A percentile compares a stretch with the other conserved stretches of the same genome.
Evolutionary conservation across 495 filamentous ascomycete genomes (phyloP).

Genomic region (Xylaria nigripes): DNA sequence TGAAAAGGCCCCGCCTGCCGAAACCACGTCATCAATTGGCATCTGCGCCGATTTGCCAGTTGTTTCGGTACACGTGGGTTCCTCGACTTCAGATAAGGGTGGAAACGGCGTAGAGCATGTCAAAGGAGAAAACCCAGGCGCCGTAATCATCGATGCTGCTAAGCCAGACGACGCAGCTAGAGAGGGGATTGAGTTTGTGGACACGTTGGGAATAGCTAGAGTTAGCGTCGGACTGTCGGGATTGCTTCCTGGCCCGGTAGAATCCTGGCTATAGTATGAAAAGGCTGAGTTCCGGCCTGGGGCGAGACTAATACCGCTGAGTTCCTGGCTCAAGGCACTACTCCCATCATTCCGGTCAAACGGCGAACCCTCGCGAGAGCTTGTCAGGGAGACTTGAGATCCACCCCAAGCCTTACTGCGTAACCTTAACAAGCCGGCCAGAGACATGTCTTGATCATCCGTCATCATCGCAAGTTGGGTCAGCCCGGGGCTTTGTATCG

Average conservation of each 20-base stretch:
- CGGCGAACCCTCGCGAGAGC: conserved; percentile 54
- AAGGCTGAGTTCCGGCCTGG: conserved; percentile 34
- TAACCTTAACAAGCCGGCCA: conserved; percentile 63
- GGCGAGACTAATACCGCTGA: conserved; percentile 5
- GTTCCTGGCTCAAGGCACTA: conserved; percentile 22
- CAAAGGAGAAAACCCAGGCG: conserved; percentile 22
- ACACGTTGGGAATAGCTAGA: conserved; percentile 21
- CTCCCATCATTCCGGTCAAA: conserved; percentile 31
- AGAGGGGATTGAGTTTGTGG: conserved; percentile 17
- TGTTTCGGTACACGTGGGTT: conserved; percentile 17
- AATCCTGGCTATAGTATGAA: conserved; percentile 32
- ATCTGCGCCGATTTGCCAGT: conserved; percentile 5
- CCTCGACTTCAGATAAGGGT: conserved; percentile 35
- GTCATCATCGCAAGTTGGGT: conserved; percentile 66
- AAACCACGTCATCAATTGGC: conserved; percentile 12
- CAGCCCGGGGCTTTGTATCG: conserved; percentile 49
- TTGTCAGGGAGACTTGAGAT: conserved; percentile 63
- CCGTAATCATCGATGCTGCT: conserved; percentile 11
- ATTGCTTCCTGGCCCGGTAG: conserved; percentile 30
- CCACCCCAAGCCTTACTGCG: conserved; percentile 72
- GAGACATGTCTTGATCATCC: conserved; percentile 57
- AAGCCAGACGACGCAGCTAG: conserved; percentile 15
- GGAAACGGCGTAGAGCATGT: conserved; percentile 23
- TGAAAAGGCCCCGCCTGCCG: conserved; percentile 12
- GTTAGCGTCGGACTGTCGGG: conserved; percentile 34